Base-by-base conservation (phyloP, 768 basidiomycete genomes). In the Leccinum pellstonianum region DNA sequence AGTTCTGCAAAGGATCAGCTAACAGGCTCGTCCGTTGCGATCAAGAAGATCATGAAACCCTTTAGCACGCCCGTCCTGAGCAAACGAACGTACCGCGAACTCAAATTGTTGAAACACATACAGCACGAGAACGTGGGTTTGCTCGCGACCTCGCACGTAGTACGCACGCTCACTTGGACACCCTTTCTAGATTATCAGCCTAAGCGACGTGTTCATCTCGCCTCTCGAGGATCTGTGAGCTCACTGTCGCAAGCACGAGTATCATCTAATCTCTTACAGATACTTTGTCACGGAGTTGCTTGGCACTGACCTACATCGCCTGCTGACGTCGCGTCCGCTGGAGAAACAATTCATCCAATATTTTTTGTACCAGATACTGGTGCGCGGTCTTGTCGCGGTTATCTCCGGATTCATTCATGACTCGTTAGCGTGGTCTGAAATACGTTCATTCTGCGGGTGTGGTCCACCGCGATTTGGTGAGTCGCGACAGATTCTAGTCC, bases 11-110 rank as follows among this genome's bases (percentile, higher is more conserved):
- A 95, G 75, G 92, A 96, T 74, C 95, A 98, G 76, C 85, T 98
- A 56, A 96, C 94, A 9, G 90, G 86, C 46, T 85, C 93, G 50
- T 91, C 93, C 17, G 95, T 96, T 58, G 97, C 97, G 70, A 95
- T 99, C 80, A 99, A 99, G 86, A 98, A 98, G 86, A 99, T 98
- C 81, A 98, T 98, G 96, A 99, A 99, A 76, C 97, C 97, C 7
- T 99, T 99, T 79, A 92, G 90, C 73, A 98, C 97, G 6, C 95
- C 97, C 19, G 97, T 99, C n/a, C 82, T 99, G 67, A 90, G 88
- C 76, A 98, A 98, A 78, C 83, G 97, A 64, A 99, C 97, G 1
- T 98, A 98, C 76, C 85, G 97, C 62, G 97, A 99, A 77, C 83
- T 99, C 68, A 99, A 99, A 77, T 83, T 99, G 46, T 83, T 99